Evolutionary conservation across 805 yeast species (phyloP).

Genomic region (Saturnispora serradocipensis): DNA sequence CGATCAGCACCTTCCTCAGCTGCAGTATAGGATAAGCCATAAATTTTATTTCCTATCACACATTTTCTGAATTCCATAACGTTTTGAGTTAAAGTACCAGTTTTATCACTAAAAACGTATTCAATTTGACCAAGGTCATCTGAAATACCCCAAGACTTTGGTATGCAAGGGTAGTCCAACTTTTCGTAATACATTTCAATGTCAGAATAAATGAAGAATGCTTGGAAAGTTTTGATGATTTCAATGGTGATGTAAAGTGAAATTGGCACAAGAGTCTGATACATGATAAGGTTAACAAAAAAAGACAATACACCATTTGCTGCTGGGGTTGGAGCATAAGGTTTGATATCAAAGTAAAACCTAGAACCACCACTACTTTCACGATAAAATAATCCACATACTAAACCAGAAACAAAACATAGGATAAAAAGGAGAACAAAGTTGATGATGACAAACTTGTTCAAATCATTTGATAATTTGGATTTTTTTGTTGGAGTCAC

Average conservation of each 20-base stretch:
- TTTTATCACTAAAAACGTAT: conserved; percentile 73
- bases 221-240: conserved; percentile 69
- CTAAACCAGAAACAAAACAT: conserved; percentile 60
- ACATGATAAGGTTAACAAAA: conserved; percentile 63
- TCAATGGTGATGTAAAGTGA: conserved; percentile 73
- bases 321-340: conserved; percentile 51
- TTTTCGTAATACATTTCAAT: conserved; percentile 57
- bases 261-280: conserved; percentile 73
- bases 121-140: conserved; percentile 83
- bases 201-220: conserved; percentile 66
- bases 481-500: conserved; percentile 68
- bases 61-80: conserved; percentile 78
- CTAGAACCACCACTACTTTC: conserved; percentile 34
- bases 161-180: conserved; percentile 68
- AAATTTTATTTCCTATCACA: conserved; percentile 55
- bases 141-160: conserved; percentile 75
- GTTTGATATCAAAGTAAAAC: conserved; percentile 49
- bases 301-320: conserved; percentile 59
- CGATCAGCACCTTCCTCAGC: conserved; percentile 66
- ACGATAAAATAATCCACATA: conserved; percentile 58
- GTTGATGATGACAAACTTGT: conserved; percentile 55
- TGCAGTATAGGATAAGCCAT: conserved; percentile 72
- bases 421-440: conserved; percentile 51
- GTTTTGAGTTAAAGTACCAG: conserved; percentile 78
- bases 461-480: conserved; percentile 55